Conservation (phyloP, 352 stramenopile genomes). For the Pythium vanterpoolii region DNA sequence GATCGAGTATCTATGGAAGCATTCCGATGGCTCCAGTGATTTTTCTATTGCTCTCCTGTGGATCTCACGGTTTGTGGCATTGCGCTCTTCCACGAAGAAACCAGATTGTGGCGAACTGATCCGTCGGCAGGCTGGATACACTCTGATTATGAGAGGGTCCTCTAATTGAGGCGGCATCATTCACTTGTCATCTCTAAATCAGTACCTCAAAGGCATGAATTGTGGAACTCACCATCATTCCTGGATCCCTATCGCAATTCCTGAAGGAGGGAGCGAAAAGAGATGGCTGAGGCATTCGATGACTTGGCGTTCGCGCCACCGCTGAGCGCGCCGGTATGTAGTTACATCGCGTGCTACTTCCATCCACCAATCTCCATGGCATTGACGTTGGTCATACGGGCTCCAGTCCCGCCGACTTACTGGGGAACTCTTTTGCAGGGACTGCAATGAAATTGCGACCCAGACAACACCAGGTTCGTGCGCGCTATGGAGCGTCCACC, state of each 20-base stretch:
- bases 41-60: not conserved
- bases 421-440: constrained; percentile 46
- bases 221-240: constrained; percentile 8
- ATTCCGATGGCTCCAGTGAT: not conserved
- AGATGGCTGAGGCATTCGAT: constrained; percentile 64
- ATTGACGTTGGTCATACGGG: not conserved
- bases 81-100: not conserved
- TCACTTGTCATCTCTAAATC: not conserved
- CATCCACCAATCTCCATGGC: not conserved
- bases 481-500: not conserved
- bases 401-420: not conserved
- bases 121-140: not conserved
- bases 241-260: not conserved
- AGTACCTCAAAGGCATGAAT: not conserved
- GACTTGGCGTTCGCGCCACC: constrained; percentile 57
- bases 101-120: not conserved
- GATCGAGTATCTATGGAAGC: not conserved
- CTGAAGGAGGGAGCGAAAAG: not conserved
- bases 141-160: constrained; percentile 1
- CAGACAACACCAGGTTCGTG: constrained; percentile 43
- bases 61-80: not conserved
- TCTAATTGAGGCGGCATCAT: not conserved
- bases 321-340: constrained; percentile 2
- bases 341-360: not conserved
- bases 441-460: constrained; percentile 59